Percentiles rank a stretch among this genome's conserved stretches.
These are phyloP conservation scores for Suillus lakei DNA, from an alignment of 768 basidiomycete genomes.

Conservation along the genomic window DNA sequence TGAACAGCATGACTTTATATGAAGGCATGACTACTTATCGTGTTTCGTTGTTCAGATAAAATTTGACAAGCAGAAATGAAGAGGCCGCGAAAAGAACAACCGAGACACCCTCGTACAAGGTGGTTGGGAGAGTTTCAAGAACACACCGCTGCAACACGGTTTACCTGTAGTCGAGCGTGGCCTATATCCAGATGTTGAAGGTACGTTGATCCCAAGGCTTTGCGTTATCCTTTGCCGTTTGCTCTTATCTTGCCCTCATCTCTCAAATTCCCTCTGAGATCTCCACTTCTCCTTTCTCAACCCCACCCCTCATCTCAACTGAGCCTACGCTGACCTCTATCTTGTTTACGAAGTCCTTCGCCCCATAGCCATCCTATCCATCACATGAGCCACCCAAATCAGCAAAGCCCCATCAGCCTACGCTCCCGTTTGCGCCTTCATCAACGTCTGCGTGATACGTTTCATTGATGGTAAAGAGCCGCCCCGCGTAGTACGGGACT, in stretches of 20 bases:
- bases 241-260: no score
- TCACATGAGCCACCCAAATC: conserved; percentile 89
- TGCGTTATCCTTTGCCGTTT: neutral
- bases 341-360: conserved; percentile 71
- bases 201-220: conserved; percentile 38
- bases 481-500: conserved; percentile 48
- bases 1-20: no score
- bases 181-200: conserved; percentile 98
- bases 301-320: neutral
- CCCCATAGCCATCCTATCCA: conserved; percentile 86
- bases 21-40: no score
- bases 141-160: conserved; percentile 68
- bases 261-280: neutral
- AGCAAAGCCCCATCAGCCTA: no score
- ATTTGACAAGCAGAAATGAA: no score
- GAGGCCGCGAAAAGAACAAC: no score
- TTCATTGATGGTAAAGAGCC: conserved; percentile 93
- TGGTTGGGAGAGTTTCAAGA: no score
- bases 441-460: conserved; percentile 87
- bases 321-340: conserved; percentile 5
- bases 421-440: no score
- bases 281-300: neutral
- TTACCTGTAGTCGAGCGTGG: conserved; percentile 87
- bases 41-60: no score
- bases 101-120: no score